A percentile compares a stretch with the other conserved stretches of the same genome.
Evolutionary conservation across 768 basidiomycete species (phyloP).

Genomic region (Gloeostereum incarnatum): DNA sequence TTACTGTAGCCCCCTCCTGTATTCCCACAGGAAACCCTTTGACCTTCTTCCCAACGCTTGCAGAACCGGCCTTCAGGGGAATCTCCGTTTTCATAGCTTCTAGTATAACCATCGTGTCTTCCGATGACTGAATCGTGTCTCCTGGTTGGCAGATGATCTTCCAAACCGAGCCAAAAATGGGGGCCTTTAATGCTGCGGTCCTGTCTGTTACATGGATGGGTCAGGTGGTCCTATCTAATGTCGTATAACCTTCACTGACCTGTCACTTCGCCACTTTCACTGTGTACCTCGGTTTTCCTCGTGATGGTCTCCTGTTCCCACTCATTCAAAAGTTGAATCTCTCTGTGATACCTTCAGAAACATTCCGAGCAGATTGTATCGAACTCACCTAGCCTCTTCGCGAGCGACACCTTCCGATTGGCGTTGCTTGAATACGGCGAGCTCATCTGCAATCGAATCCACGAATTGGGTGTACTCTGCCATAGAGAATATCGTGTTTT

Average conservation of each 20-base stretch:
- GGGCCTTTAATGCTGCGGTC: no score
- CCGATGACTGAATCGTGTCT: constrained; percentile 28
- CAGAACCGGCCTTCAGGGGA: constrained; percentile 32
- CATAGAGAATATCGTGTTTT: constrained; percentile 45
- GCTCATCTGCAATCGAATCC: constrained; percentile 28
- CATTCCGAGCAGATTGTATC: not conserved
- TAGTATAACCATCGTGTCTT: constrained; percentile 37
- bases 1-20: constrained; percentile 32
- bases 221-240: no score
- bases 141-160: constrained; percentile 37
- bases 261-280: no score
- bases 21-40: constrained; percentile 28
- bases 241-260: no score
- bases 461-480: constrained; percentile 33
- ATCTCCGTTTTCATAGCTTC: constrained; percentile 67
- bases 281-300: no score
- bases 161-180: constrained; percentile 39
- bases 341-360: constrained; percentile 18
- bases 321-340: constrained; percentile 28
- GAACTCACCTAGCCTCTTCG: constrained; percentile 34
- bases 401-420: constrained; percentile 24
- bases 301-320: constrained; percentile 24
- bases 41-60: constrained; percentile 34
- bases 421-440: constrained; percentile 26
- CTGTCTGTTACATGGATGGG: no score